Evolutionary conservation across 2,329 filamentous ascomycete genomes (phyloP).

Genomic region (Diaporthe velutina): DNA sequence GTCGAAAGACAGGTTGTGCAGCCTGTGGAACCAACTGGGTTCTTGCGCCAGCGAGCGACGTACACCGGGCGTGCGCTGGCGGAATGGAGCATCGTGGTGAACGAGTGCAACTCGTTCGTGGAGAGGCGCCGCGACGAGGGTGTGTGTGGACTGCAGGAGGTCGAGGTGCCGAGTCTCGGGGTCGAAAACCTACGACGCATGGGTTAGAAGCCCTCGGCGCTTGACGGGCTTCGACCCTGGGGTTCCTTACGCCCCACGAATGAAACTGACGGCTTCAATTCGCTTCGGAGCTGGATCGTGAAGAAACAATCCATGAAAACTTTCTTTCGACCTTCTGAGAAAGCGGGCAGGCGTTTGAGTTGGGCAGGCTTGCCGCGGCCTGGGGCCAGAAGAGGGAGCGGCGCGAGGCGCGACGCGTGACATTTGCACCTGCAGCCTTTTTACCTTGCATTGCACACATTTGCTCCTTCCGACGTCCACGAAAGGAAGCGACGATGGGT

Average conservation of each 20-base stretch:
- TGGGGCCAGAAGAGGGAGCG: background rate
- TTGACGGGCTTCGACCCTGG: background rate
- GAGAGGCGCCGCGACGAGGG: conserved; percentile 82
- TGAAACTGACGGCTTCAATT: background rate
- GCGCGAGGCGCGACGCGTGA: conserved; percentile 12
- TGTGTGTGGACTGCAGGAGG: conserved; percentile 72
- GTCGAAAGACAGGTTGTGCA: conserved; percentile 49
- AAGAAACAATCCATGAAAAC: background rate
- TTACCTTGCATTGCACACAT: conserved; percentile 12
- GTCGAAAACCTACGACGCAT: conserved; percentile 70
- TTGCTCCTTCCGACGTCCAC: background rate
- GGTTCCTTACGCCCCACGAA: background rate
- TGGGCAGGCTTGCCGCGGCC: background rate
- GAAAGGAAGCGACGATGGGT: background rate
- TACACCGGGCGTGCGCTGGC: conserved; percentile 81
- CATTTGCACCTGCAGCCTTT: conserved; percentile 4
- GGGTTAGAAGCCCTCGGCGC: conserved; percentile 34
- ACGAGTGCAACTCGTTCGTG: conserved; percentile 85
- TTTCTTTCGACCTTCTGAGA: background rate
- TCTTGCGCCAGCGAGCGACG: conserved; percentile 61
- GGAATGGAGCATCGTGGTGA: conserved; percentile 82
- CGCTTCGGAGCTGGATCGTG: background rate
- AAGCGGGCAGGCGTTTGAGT: background rate
- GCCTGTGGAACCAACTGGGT: conserved; percentile 60
- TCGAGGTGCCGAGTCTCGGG: conserved; percentile 77